These are phyloP conservation scores for Lasiodiplodia sp. DNA, from an alignment of 2,329 filamentous ascomycete species.

Conservation along the genomic window DNA sequence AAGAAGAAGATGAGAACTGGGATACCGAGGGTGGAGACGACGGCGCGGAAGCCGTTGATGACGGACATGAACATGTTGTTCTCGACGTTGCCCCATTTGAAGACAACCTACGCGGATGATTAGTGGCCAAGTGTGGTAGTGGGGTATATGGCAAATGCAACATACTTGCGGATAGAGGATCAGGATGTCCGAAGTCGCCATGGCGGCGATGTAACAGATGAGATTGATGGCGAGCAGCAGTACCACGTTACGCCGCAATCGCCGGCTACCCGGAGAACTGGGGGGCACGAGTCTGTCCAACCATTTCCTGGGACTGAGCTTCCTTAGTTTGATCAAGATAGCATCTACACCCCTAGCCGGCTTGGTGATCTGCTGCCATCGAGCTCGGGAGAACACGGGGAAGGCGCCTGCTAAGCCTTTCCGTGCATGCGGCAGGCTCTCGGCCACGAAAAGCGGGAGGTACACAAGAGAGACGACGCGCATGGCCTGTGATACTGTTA, in stretches of 20 bases:
- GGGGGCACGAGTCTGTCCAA: constrained; percentile 29
- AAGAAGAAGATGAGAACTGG: constrained; percentile 31
- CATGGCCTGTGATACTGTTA: constrained; percentile 19
- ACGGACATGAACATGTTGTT: constrained; percentile 33
- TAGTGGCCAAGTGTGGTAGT: not conserved
- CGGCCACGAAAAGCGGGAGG: constrained; percentile 29
- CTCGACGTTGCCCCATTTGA: constrained; percentile 32
- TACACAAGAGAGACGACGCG: constrained; percentile 30
- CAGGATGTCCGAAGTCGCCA: constrained; percentile 28
- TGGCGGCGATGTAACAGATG: constrained; percentile 30
- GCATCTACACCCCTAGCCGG: not conserved
- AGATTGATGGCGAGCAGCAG: constrained; percentile 31
- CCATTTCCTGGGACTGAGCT: constrained; percentile 28
- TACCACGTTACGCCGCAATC: constrained; percentile 30
- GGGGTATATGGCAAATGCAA: not conserved
- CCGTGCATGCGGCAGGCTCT: constrained; percentile 21
- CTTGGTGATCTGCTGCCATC: constrained; percentile 10
- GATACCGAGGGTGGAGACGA: constrained; percentile 31
- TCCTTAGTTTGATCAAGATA: constrained; percentile 6
- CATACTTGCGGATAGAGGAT: constrained; percentile 32
- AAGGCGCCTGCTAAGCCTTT: not conserved
- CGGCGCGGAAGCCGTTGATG: constrained; percentile 32
- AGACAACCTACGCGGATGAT: constrained; percentile 18
- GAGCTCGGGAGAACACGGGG: not conserved
- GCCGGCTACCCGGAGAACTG: not conserved